Evolutionary conservation across 2,329 filamentous ascomycete genomes (phyloP).

Genomic region (Aureobasidium vineae): DNA sequence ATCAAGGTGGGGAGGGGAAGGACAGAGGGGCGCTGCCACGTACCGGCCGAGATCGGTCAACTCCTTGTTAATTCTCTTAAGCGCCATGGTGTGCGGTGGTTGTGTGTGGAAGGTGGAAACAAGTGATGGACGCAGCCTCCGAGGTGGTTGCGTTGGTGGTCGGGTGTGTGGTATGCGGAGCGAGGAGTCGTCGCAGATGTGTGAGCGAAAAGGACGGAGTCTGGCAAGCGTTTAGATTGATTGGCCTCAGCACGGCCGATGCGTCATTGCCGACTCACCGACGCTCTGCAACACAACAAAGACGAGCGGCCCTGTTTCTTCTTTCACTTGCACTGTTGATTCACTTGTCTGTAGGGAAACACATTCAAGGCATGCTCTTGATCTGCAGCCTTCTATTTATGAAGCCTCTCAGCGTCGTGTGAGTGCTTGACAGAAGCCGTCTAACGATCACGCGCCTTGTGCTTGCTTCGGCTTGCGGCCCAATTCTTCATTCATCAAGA

Average conservation of each 20-base stretch:
- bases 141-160: constrained; percentile 21
- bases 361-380: background rate
- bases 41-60: constrained; percentile 86
- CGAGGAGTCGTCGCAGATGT: constrained; percentile 25
- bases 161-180: constrained; percentile 31
- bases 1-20: constrained; percentile 23
- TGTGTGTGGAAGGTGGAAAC: constrained; percentile 28
- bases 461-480: constrained; percentile 13
- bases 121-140: background rate
- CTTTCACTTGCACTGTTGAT: background rate
- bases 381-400: background rate
- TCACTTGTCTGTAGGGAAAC: background rate
- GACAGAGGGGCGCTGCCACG: constrained; percentile 33
- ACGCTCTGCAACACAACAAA: constrained; percentile 21
- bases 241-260: constrained; percentile 6
- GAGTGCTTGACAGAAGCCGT: background rate
- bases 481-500: constrained; percentile 1
- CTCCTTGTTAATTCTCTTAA: constrained; percentile 95
- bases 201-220: constrained; percentile 20
- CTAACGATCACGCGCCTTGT: constrained; percentile 5
- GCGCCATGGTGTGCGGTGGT: constrained; percentile 61
- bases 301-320: constrained; percentile 6
- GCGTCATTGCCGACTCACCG: constrained; percentile 23
- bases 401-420: background rate
- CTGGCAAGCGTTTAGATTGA: constrained; percentile 23